A percentile compares a stretch with the other conserved stretches of the same genome.
These are phyloP conservation scores for Leptographium flavum DNA, from an alignment of 2,329 filamentous ascomycete species.

Conservation along the genomic window DNA sequence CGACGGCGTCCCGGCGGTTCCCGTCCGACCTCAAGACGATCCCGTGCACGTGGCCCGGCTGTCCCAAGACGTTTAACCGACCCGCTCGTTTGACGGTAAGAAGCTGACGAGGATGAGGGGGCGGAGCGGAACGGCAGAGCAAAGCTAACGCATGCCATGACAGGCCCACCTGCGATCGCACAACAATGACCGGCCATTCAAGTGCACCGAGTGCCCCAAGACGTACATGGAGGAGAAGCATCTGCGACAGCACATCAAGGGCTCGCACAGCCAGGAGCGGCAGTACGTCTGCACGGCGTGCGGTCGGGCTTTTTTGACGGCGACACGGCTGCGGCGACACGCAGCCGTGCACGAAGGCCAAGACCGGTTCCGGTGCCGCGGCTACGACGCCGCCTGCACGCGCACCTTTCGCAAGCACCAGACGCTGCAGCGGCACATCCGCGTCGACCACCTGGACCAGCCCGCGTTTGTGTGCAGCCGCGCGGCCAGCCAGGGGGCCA, in stretches of 20 bases:
- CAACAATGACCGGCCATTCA: constrained; percentile 69
- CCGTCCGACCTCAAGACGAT: constrained; percentile 66
- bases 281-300: constrained; percentile 65
- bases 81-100: constrained; percentile 53
- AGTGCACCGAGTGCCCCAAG: constrained; percentile 66
- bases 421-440: constrained; percentile 71
- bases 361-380: constrained; percentile 61
- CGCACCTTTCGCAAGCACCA: constrained; percentile 78
- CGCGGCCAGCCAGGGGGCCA: constrained; percentile 8
- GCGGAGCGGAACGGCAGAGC: background rate
- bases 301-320: constrained; percentile 67
- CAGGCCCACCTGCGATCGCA: constrained; percentile 67
- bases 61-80: constrained; percentile 75
- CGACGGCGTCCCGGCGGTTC: constrained; percentile 20
- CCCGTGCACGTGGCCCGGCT: constrained; percentile 58
- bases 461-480: constrained; percentile 59
- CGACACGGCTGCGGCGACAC: constrained; percentile 64
- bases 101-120: background rate
- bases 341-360: constrained; percentile 63
- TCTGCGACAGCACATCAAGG: constrained; percentile 71
- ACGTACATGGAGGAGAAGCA: constrained; percentile 78
- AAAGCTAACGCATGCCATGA: background rate
- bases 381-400: constrained; percentile 52
- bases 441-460: constrained; percentile 57
- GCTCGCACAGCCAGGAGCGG: constrained; percentile 58